phyloP scores from a whole-genome alignment of 2,329 filamentous ascomycete species.

The Phyllosticta citrichinensis region DNA sequence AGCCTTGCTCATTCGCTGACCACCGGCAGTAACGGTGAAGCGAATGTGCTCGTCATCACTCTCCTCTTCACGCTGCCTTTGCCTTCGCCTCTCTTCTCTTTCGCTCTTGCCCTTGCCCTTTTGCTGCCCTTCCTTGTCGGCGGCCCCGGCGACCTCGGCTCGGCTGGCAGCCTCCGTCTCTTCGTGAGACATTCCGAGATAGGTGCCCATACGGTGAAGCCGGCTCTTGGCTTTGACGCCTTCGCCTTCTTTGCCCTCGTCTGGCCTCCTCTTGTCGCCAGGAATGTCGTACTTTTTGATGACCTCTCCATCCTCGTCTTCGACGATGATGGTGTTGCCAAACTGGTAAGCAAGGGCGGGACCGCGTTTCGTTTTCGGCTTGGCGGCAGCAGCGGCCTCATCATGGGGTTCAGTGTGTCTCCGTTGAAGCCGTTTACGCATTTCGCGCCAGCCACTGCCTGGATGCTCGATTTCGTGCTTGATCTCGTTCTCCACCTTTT shows the following conservation, averaged over 20 bases:
- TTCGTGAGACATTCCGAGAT: constrained; percentile 35
- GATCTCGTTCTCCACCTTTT: constrained; percentile 30
- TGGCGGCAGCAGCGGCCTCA: constrained; percentile 19
- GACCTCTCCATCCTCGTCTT: constrained; percentile 78
- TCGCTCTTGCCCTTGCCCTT: constrained; percentile 1
- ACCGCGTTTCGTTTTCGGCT: constrained; percentile 41
- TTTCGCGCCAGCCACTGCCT: constrained; percentile 29
- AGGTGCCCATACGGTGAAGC: constrained; percentile 43
- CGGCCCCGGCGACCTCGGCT: background rate
- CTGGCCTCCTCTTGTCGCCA: constrained; percentile 34
- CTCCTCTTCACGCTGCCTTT: constrained; percentile 34
- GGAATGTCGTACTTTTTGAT: constrained; percentile 75
- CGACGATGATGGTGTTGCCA: constrained; percentile 81
- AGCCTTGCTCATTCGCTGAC: constrained; percentile 66
- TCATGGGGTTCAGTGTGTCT: constrained; percentile 31
- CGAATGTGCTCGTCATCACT: constrained; percentile 62
- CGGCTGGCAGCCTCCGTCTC: constrained; percentile 13
- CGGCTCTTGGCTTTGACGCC: constrained; percentile 32
- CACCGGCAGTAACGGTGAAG: constrained; percentile 66
- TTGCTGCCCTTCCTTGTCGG: constrained; percentile 9
- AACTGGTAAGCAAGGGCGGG: constrained; percentile 79
- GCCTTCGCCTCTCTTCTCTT: constrained; percentile 15
- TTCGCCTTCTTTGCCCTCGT: constrained; percentile 20
- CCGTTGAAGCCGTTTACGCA: constrained; percentile 31
- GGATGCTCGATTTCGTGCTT: constrained; percentile 25